phyloP scores from a whole-genome alignment of 1,284 basidiomycete species.

The Apiotrichum akiyoshidainum region DNA sequence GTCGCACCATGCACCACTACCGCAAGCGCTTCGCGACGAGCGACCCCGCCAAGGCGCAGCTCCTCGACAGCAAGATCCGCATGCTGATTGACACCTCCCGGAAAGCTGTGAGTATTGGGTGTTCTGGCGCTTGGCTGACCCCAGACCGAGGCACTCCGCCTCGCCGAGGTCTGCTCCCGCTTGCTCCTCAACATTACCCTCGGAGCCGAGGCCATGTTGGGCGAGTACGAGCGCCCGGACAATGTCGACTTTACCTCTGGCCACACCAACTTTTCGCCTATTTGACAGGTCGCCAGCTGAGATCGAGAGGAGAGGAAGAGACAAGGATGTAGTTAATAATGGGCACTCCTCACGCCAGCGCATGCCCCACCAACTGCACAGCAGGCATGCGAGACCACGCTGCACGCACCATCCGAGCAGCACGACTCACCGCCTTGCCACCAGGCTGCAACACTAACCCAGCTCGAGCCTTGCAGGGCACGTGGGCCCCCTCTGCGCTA shows the following conservation, averaged over 20 bases:
- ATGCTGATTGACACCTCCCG: slow-evolving; percentile 13
- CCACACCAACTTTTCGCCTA: neutral
- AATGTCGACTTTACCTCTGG: slow-evolving; percentile 11
- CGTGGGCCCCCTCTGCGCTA: too few relatives aligned
- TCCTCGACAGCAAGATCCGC: slow-evolving; percentile 7
- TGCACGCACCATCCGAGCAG: too few relatives aligned
- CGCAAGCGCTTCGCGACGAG: slow-evolving; percentile 12
- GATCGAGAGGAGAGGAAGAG: too few relatives aligned
- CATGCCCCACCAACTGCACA: too few relatives aligned
- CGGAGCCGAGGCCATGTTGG: slow-evolving; percentile 21
- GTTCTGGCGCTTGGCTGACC: neutral
- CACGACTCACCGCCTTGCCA: too few relatives aligned
- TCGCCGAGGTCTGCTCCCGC: slow-evolving; percentile 22
- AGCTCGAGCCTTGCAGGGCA: too few relatives aligned
- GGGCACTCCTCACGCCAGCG: too few relatives aligned
- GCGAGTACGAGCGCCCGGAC: slow-evolving; percentile 23
- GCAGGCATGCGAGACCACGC: too few relatives aligned
- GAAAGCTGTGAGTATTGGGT: slow-evolving; percentile 8
- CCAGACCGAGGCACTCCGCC: slow-evolving; percentile 5
- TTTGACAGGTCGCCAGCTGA: neutral
- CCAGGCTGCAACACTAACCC: too few relatives aligned
- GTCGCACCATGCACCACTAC: slow-evolving; percentile 17
- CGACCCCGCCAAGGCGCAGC: slow-evolving; percentile 9
- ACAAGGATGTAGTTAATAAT: too few relatives aligned
- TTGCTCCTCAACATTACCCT: slow-evolving; percentile 22